Evolutionary conservation across 345 rosid species (phyloP).

Genomic region (Orychophragmus violaceus): DNA sequence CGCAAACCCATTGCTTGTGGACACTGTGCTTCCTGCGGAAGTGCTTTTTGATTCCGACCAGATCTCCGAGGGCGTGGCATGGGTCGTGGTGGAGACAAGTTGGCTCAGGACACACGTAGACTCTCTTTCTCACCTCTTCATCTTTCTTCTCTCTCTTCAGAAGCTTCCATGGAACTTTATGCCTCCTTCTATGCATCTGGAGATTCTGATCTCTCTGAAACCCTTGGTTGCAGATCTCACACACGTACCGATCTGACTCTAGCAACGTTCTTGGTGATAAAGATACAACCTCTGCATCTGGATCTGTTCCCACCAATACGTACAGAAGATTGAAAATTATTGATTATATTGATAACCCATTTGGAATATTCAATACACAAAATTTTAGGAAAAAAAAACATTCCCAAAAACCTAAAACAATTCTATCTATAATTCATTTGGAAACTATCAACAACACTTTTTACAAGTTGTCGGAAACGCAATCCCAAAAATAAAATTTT

Average conservation of each 20-base stretch:
- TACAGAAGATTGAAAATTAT: neutral
- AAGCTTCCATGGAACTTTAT: conserved; percentile 98
- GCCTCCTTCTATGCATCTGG: conserved; percentile 94
- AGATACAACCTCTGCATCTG: conserved; percentile 92
- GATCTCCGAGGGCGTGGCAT: conserved; percentile 90
- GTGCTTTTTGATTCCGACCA: conserved; percentile 96
- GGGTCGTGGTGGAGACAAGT: conserved; percentile 94
- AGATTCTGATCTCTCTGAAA: conserved; percentile 96
- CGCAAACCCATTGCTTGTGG: conserved; percentile 91
- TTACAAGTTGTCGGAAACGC: neutral
- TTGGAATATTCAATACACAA: neutral
- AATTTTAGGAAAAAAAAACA: neutral
- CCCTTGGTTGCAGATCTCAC: conserved; percentile 98
- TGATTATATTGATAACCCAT: neutral
- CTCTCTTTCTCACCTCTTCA: conserved; percentile 65
- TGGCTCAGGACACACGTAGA: conserved; percentile 90
- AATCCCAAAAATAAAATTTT: neutral
- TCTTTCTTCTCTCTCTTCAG: conserved; percentile 63
- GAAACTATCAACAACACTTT: neutral
- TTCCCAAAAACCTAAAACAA: neutral
- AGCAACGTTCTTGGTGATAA: conserved; percentile 81
- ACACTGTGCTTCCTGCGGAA: conserved; percentile 85
- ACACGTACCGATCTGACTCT: conserved; percentile 89
- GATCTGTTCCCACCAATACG: conserved; percentile 52
- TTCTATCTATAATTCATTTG: neutral